Base-by-base conservation (phyloP, 2,329 filamentous ascomycete species). In the Thermothelomyces thermophilus region DNA sequence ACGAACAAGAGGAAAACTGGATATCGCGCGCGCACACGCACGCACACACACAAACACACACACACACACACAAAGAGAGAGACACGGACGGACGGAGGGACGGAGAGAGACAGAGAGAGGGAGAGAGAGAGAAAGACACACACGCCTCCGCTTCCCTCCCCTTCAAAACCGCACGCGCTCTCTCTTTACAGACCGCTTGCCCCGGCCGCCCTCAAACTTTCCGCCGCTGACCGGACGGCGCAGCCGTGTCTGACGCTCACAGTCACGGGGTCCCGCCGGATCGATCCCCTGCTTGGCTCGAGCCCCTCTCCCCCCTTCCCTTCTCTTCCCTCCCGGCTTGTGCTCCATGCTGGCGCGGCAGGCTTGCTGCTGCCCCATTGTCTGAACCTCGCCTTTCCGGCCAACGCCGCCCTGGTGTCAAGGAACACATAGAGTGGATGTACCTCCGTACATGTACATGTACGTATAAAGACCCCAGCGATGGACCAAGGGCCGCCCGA, bases 401-500 rank as follows among this genome's bases (percentile, higher is more conserved):
- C 48, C 47, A 41, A 48, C 52, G 50, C 50, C 49, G 33, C 33
- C 45, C 55, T 54, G 49, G 46, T 53, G 46, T 57, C 45, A 52
- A 54, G 33, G 6, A 35, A 11, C 33, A 14, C 33, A n/a, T 37
- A 50, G 53, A 56, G 52, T 61, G n/a, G n/a, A n/a, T n/a, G n/a
- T n/a, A n/a, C n/a, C 58, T 53, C 62, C 60, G 60, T 60, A 36
- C 33, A 36, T 17, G 39, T 41, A 56, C 60, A 58, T 55, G 66
- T 64, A 65, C 66, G 63, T 72, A 70, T 73, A 71, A 67, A 63
- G 62, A 66, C 65, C 66, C 66, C 66, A 77, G 68, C 55, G 73
- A 82, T 82, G 79, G 79, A 82, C 70, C 70, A 70, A 70, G 75
- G 71, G 67, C 73, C 67, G 68, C 76, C 76, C 63, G 77, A 81